These are phyloP conservation scores for Sarocladium oryzae DNA, from an alignment of 2,329 filamentous ascomycete species.

Conservation along the genomic window DNA sequence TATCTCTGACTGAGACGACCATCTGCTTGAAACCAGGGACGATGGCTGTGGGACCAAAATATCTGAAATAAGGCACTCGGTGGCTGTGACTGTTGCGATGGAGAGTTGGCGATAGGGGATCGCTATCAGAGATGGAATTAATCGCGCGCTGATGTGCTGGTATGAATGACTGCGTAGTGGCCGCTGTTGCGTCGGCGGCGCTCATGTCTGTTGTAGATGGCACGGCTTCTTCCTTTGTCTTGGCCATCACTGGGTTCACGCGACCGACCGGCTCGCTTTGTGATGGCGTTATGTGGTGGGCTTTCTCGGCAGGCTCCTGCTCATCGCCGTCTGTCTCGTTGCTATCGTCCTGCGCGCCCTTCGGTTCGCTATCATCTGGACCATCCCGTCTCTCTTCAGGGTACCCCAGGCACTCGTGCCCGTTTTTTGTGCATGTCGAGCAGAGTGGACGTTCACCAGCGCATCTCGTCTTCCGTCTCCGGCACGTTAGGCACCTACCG, in stretches of 20 bases:
- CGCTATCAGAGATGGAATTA: not conserved
- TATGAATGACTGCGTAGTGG: not conserved
- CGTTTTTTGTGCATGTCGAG: conserved; percentile 66
- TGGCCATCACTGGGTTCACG: no score
- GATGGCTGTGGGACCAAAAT: conserved; percentile 86
- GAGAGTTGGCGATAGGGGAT: conserved; percentile 6
- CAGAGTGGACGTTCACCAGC: conserved; percentile 67
- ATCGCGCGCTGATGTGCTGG: no score
- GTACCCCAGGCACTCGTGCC: conserved; percentile 64
- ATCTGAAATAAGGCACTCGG: conserved; percentile 81
- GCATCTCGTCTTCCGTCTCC: conserved; percentile 69
- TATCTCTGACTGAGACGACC: conserved; percentile 69
- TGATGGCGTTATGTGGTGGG: conserved; percentile 14
- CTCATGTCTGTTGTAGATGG: not conserved
- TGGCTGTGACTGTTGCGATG: conserved; percentile 37
- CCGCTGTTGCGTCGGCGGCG: not conserved
- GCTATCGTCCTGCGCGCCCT: conserved; percentile 19
- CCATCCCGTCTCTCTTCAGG: conserved; percentile 46
- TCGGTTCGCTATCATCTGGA: conserved; percentile 17
- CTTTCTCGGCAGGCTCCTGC: conserved; percentile 18
- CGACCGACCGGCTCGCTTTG: not conserved
- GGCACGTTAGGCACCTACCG: conserved; percentile 68
- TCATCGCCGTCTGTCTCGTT: conserved; percentile 27
- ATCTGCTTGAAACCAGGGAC: conserved; percentile 91
- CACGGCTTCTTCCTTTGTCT: not conserved